Evolutionary conservation across 441 rosid species (phyloP).

Genomic region (Populus hybrid): DNA sequence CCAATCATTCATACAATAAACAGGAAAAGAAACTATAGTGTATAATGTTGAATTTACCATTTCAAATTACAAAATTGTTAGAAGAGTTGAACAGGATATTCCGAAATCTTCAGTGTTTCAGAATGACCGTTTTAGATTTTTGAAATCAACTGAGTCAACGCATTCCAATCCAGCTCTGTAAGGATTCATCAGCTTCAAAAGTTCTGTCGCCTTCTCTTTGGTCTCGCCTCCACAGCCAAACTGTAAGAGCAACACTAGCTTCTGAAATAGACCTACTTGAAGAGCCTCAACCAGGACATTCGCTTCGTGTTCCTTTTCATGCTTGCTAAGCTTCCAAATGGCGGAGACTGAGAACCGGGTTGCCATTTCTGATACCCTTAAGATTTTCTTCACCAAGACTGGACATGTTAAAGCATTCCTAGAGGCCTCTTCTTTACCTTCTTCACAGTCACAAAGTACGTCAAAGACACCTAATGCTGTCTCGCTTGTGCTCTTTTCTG

Average conservation of each 20-base stretch:
- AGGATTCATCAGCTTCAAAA: conserved; percentile 56
- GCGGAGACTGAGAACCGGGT: conserved; percentile 39
- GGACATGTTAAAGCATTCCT: conserved; percentile 37
- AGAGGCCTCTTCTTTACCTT: conserved; percentile 37
- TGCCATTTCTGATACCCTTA: conserved; percentile 38
- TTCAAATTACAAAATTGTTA: neutral
- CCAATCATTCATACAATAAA: neutral
- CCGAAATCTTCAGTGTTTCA: conserved; percentile 15
- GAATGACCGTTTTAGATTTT: conserved; percentile 51
- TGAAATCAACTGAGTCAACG: conserved; percentile 51
- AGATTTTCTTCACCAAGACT: conserved; percentile 45
- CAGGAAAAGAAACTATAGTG: neutral
- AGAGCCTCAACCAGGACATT: conserved; percentile 33
- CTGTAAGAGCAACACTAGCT: conserved; percentile 49
- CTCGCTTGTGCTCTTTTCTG: conserved; percentile 36
- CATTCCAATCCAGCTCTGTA: conserved; percentile 49
- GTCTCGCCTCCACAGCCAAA: conserved; percentile 42
- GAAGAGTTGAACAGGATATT: neutral
- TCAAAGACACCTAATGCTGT: conserved; percentile 36
- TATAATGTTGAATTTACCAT: neutral
- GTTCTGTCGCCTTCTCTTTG: conserved; percentile 45
- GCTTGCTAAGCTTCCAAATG: conserved; percentile 41
- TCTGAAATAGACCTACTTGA: conserved; percentile 58
- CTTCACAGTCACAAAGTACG: conserved; percentile 30
- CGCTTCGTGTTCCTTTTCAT: conserved; percentile 23